Base-by-base conservation (phyloP, 306 rosid species). In the Dalbergia cultrata region DNA sequence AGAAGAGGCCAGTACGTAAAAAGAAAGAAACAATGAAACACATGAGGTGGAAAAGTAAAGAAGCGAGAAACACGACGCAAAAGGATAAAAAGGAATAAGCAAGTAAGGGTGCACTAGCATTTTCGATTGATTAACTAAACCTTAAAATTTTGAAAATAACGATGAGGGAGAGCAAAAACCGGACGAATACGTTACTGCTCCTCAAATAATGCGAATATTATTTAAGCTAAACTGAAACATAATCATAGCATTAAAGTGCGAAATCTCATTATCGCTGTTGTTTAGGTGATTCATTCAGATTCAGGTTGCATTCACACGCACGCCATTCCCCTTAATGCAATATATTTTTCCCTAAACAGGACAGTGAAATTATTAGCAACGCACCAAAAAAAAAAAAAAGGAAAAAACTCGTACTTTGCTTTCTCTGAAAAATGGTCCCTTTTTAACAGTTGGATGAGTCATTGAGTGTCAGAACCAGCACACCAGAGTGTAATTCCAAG, bases 371-470 rank as follows among this genome's bases (percentile, higher is more conserved):
- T 19, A 37, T 57, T 64, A 26, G 64, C 49, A 70, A 77, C 61
- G 70, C 35, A 53, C 52, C 22, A 2, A 26, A 26, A 26, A 26
- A 26, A 26, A 26, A 1, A 26, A 26, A 26, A 26, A 26, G 31
- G 31, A 26, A 47, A 47, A 61, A 37, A 67, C 44, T 11, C 2
- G 67, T 65, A 22, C 75, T 67, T 71, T 49, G 67, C 61, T 60
- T 61, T 41, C 54, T 73, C 81, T 81, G 69, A 70, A 70, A 70
- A 69, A 72, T 63, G 54, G 71, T 70, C 75, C 53, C 43, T 61
- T 72, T 90, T 83, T 73, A 11, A 84, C 90, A 70, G 88, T 80
- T 78, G 89, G 89, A 39, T 54, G 83, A 63, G 87, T 85, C 88
- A 56, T 0, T 70, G 67, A 79, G 85, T 72, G 79, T 76, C 92